These are phyloP conservation scores for Colletotrichum navitas DNA, from an alignment of 2,329 filamentous ascomycete genomes.

Conservation along the genomic window DNA sequence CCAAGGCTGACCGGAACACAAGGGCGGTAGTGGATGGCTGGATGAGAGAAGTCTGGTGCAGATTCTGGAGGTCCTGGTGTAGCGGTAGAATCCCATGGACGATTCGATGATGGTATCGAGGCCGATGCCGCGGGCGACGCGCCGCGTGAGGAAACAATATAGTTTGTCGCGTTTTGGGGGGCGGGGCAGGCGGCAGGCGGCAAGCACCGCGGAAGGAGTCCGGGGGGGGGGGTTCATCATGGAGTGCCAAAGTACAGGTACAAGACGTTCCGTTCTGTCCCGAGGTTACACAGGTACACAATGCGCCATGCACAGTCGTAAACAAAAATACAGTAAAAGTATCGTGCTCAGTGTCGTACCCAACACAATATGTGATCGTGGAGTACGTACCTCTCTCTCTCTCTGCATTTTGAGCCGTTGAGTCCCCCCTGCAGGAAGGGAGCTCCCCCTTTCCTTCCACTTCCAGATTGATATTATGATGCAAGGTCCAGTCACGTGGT, in stretches of 20 bases:
- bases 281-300: no score
- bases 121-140: not conserved
- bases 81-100: not conserved
- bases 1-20: not conserved
- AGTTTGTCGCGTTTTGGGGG: slow-evolving; percentile 28
- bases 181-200: slow-evolving; percentile 4
- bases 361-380: no score
- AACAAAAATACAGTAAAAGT: no score
- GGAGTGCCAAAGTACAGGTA: no score
- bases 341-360: no score
- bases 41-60: not conserved
- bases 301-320: no score
- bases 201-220: not conserved
- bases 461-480: not conserved
- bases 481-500: not conserved
- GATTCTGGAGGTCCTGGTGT: not conserved
- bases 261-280: no score
- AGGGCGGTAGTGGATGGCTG: not conserved
- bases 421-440: not conserved
- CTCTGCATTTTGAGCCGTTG: slow-evolving; percentile 5
- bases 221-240: no score
- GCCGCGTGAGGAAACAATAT: slow-evolving; percentile 22
- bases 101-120: not conserved
- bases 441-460: not conserved
- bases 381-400: slow-evolving; percentile 2